Base-by-base conservation (phyloP, 257 asterid species). In the Henckelia pumila region DNA sequence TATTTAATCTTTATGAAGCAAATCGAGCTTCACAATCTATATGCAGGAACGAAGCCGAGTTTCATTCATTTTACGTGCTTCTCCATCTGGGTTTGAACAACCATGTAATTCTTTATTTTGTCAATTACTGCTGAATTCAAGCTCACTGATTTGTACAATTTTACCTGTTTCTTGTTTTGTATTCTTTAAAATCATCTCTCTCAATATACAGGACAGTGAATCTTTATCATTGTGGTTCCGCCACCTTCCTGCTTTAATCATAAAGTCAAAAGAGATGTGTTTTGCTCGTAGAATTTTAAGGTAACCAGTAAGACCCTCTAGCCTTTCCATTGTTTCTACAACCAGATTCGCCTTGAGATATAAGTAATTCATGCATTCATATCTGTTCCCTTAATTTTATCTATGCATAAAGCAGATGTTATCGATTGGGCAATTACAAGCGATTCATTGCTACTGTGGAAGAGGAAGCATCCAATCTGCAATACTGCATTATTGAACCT, bases 401-500 rank as follows among this genome's bases (percentile, higher is more conserved):
- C 23, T 53, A 20, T 70, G 21, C 61, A 56, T 68, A 52, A 24
- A 40, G 33, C 83, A 93, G 97, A 72, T 88, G 76, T 73, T 86
- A 75, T 69, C 91, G 86, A 56, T 70, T 82, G 72, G 97, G 98
- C 59, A 85, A 86, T 81, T 93, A 81, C 88, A 85, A 73, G 76
- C 79, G 73, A 64, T 88, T 90, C 78, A 86, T 93, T 63, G 63
- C 56, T 66, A 80, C 81, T 19, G 65, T 85, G 6, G 88, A 85
- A 78, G 75, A 76, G 21, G 96, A 88, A 75, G 97, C 97, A 64
- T 93, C 98, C 69, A 76, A 76, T 81, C 83, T 88, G 68, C 97
- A 93, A 79, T 90, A 76, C 70, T 93, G 91, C 81, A 79, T 90
- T 75, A 59, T 93, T 26, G 95, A 93, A 79, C 92, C 98, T 67